These are phyloP conservation scores for Penicillium malachiteum DNA, from an alignment of 495 filamentous ascomycete genomes.

Conservation along the genomic window DNA sequence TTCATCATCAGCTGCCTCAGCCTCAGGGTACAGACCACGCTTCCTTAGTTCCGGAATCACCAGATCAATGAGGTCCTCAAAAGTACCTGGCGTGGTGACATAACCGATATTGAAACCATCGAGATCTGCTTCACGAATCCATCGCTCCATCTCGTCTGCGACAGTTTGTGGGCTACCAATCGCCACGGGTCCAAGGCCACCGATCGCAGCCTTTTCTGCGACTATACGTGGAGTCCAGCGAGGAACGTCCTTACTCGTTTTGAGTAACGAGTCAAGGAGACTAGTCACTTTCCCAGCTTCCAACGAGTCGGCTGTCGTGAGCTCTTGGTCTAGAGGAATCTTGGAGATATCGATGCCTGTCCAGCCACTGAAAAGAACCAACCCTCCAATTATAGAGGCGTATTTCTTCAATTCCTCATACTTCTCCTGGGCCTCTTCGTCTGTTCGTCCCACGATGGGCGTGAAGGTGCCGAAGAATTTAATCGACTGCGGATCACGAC, in stretches of 20 bases:
- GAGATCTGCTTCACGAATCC: slow-evolving; percentile 57
- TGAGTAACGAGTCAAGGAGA: slow-evolving; percentile 51
- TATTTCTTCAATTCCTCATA: slow-evolving; percentile 51
- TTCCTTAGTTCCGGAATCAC: slow-evolving; percentile 58
- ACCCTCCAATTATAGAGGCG: slow-evolving; percentile 52
- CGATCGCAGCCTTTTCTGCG: slow-evolving; percentile 57
- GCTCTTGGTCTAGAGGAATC: slow-evolving; percentile 55
- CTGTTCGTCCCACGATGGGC: slow-evolving; percentile 54
- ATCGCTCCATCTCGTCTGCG: slow-evolving; percentile 58
- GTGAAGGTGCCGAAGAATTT: slow-evolving; percentile 62
- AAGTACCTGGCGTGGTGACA: slow-evolving; percentile 58
- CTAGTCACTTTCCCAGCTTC: slow-evolving; percentile 54
- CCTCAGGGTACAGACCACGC: slow-evolving; percentile 47
- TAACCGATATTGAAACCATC: slow-evolving; percentile 60
- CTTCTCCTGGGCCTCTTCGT: slow-evolving; percentile 56
- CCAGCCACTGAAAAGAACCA: slow-evolving; percentile 62
- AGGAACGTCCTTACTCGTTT: slow-evolving; percentile 48
- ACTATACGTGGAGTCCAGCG: slow-evolving; percentile 53
- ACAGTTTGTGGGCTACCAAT: slow-evolving; percentile 55
- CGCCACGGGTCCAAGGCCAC: slow-evolving; percentile 52
- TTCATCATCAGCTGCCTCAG: slow-evolving; percentile 33
- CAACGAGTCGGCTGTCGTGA: slow-evolving; percentile 49
- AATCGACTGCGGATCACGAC: slow-evolving; percentile 54
- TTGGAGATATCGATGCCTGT: slow-evolving; percentile 62
- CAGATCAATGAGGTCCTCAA: slow-evolving; percentile 61